Evolutionary conservation across 2,329 filamentous ascomycete species (phyloP).

Genomic region (Teratosphaeria epicoccoides): DNA sequence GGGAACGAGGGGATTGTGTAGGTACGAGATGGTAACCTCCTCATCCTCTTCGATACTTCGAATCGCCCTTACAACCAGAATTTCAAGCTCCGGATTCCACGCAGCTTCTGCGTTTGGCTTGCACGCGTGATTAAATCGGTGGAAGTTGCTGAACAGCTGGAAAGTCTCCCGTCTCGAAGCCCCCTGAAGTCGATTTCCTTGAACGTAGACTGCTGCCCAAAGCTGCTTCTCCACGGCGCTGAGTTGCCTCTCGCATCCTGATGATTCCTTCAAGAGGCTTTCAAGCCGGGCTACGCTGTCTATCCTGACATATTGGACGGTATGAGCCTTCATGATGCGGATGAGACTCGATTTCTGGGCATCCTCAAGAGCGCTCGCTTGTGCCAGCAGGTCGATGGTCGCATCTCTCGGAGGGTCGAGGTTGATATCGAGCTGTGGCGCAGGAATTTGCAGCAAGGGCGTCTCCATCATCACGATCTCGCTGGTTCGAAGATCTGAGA

Average conservation of each 20-base stretch:
- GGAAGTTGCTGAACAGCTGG: not conserved
- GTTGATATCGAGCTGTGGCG: not conserved
- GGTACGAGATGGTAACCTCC: not conserved
- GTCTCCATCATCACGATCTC: not conserved
- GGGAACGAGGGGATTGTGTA: not conserved
- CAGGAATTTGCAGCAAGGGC: not conserved
- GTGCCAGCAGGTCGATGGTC: not conserved
- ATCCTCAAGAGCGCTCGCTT: not conserved
- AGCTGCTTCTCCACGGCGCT: not conserved
- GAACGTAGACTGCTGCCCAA: not conserved
- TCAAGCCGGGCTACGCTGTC: not conserved
- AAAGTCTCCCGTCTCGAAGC: not conserved
- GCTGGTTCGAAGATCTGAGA: not conserved
- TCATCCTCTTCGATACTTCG: not conserved
- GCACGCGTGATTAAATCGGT: not conserved
- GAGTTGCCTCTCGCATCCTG: not conserved
- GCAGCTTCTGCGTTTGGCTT: not conserved
- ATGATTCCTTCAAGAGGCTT: not conserved
- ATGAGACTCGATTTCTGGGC: not conserved
- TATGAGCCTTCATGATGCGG: not conserved
- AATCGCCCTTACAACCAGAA: not conserved
- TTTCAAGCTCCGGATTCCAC: not conserved
- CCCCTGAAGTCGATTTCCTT: not conserved
- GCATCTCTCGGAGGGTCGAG: not conserved
- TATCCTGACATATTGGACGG: not conserved